Percentiles rank a stretch among this genome's conserved stretches.
Conservation (phyloP, 768 basidiomycete species). For the Pleurotus giganteus region DNA sequence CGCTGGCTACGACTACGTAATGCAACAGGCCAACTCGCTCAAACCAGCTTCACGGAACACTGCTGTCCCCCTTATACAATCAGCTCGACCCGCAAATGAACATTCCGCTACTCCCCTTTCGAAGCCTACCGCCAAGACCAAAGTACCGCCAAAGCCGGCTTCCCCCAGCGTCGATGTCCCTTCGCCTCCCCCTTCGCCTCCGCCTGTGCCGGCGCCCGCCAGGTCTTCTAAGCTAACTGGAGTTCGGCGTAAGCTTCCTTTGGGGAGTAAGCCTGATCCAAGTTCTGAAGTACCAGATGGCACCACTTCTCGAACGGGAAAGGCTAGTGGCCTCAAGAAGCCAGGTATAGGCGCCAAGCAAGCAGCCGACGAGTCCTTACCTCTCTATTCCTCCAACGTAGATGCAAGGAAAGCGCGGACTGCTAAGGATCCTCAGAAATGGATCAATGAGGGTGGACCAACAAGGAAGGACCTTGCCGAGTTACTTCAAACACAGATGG, state of each 20-base stretch:
- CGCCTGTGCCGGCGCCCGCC: slow-evolving; percentile 35
- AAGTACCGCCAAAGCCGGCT: slow-evolving; percentile 21
- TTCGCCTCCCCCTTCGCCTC: slow-evolving; percentile 45
- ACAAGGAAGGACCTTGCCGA: slow-evolving; percentile 88
- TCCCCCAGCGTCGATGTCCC: slow-evolving; percentile 28
- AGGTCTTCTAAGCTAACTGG: slow-evolving; percentile 50
- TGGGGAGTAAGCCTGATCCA: slow-evolving; percentile 52
- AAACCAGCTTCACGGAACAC: slow-evolving; percentile 89
- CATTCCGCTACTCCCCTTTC: slow-evolving; percentile 25
- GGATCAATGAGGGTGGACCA: slow-evolving; percentile 84
- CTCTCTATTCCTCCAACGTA: slow-evolving; percentile 51
- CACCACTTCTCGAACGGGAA: slow-evolving; percentile 29
- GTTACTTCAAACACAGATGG: slow-evolving; percentile 88
- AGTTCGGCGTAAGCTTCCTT: slow-evolving; percentile 71
- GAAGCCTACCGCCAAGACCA: slow-evolving; percentile 16
- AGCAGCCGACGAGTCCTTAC: slow-evolving; percentile 30
- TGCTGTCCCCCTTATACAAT: slow-evolving; percentile 86
- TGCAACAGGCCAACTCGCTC: slow-evolving; percentile 81
- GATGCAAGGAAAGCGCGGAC: slow-evolving; percentile 68
- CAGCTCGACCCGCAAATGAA: slow-evolving; percentile 56
- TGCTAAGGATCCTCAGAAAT: slow-evolving; percentile 73
- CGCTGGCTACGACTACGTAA: slow-evolving; percentile 80
- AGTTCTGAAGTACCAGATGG: slow-evolving; percentile 42
- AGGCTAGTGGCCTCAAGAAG: slow-evolving; percentile 43
- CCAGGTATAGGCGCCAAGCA: slow-evolving; percentile 34